Evolutionary conservation across 148 eudicot genomes (phyloP), one percentile per base, ranked within the genome.

Genomic region (Persicaria maculosa): DNA sequence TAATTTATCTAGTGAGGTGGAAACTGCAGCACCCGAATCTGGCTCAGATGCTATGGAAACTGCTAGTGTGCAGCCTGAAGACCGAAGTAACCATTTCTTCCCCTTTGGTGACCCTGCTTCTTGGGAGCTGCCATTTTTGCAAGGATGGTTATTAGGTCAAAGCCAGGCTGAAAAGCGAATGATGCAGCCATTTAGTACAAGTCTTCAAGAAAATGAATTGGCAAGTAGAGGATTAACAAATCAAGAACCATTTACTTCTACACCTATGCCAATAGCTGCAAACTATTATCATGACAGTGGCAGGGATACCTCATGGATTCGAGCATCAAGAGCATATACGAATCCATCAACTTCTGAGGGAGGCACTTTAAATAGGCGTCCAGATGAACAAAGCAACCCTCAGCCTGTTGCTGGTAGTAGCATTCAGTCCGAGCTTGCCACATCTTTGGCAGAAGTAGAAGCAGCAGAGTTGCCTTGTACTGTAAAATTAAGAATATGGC

Each of bases 401-500:
- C 94, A 81, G 47, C 86, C 87, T 52, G 84, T 87, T 64, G 75
- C 81, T 54, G 86, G 80, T 79, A 65, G 6, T 44, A 84, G 92
- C 61, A 85, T 90, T 67, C 97, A 89, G 65, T 77, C 96, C 47
- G 96, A 95, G 81, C 83, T 95, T 61, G 91, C 96, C 48, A 80
- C 98, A 64, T 88, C 97, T 54, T 81, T 92, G 74, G 90, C 97
- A 36, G 93, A 97, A 36, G 88, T 93, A 16, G 92, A 96, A 2
- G 90, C 98, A 50, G 91, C 99, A 55, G 99, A 95, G 84, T 81
- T 95, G 50, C 99, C 99, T 20, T 95, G 97, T 81, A 95, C 99
- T 8, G 99, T 95, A 73, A 95, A 89, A 85, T 91, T 95, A 53
- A 90, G 96, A 83, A 85, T 95, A 83, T 95, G 99, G 99, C 80